Conservation (phyloP, 2,329 filamentous ascomycete genomes). For the Cladosporium sp. region DNA sequence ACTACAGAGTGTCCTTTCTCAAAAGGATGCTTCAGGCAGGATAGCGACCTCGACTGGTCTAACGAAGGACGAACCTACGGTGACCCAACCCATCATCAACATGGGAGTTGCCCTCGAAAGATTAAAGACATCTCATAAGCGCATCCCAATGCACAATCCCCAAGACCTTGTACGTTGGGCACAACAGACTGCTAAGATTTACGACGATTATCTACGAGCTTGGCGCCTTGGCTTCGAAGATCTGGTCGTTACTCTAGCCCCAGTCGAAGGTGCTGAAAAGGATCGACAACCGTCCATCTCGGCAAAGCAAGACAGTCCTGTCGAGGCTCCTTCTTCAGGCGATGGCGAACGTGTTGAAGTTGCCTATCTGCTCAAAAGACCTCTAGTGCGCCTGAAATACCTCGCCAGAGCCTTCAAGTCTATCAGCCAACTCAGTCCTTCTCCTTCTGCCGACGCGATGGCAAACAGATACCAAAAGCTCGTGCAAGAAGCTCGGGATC, state of each 20-base stretch:
- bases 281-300: conserved; percentile 55
- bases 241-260: conserved; percentile 86
- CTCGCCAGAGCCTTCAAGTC: conserved; percentile 77
- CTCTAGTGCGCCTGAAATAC: conserved; percentile 81
- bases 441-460: conserved; percentile 55
- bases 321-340: conserved; percentile 44
- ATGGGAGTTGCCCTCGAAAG: conserved; percentile 91
- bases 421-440: conserved; percentile 54
- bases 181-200: conserved; percentile 69
- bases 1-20: conserved; percentile 74
- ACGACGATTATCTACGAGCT: conserved; percentile 76
- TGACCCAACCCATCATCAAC: conserved; percentile 83
- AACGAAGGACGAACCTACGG: conserved; percentile 54
- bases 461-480: conserved; percentile 64
- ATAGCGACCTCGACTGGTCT: conserved; percentile 25
- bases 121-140: conserved; percentile 73
- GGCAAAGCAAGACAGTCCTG: not conserved
- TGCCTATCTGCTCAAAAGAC: conserved; percentile 84
- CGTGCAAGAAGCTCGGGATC: conserved; percentile 70
- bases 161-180: conserved; percentile 77
- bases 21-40: conserved; percentile 51
- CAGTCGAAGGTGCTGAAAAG: conserved; percentile 55
- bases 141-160: conserved; percentile 69
- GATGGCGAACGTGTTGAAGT: conserved; percentile 91
- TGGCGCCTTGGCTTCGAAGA: conserved; percentile 95